Base-by-base conservation (phyloP, 176 grass and related monocot genomes). In the Triticum turgidum region DNA sequence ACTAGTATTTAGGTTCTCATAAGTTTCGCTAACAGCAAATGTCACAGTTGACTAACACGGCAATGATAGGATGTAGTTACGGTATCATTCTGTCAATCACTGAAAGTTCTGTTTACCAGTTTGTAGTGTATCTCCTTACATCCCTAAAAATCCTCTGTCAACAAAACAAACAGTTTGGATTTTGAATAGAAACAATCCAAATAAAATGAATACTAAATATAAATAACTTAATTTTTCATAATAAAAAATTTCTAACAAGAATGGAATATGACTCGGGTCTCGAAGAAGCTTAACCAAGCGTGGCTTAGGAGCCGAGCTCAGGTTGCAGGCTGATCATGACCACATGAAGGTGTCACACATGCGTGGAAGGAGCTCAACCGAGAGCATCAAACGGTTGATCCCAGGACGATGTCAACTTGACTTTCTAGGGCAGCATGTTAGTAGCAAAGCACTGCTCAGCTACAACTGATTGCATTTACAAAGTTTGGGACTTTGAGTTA, bases 1-100 rank as follows among this genome's bases (percentile, higher is more conserved):
- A 76, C 52, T 79, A 75, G 11, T 51, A 61, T 87, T 25, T 59
- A 73, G 73, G 44, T 77, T 89, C 37, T 65, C 6, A 21, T 82
- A 27, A 30, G 7, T 77, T 77, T 89, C 45, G 5, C 61, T 61
- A 76, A 69, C 44, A 78, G 61, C 2, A 56, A 63, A 63, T 47
- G 39, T 5, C 20, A 70, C 78, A 69, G 12, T 87, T 81, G 63
- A 68, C 79, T 69, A 71, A 65, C 41, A 89, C 54, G 21, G 42
- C 32, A 42, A 12, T 73, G 37, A 38, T 38, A 52, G 64, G 27
- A 30, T 24, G 66, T 52, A 58, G 68, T 63, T 33, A 65, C 38
- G 10, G 17, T 61, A 70, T 82, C 56, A 80, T 65, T 32, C 69
- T 79, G 21, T 64, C 81, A 73, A 18, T n/a, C 54, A 29, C 54